Percentiles rank a stretch among this genome's conserved stretches.
These are phyloP conservation scores for Fraxinus angustifolia DNA, from an alignment of 305 asterid genomes.

Conservation along the genomic window DNA sequence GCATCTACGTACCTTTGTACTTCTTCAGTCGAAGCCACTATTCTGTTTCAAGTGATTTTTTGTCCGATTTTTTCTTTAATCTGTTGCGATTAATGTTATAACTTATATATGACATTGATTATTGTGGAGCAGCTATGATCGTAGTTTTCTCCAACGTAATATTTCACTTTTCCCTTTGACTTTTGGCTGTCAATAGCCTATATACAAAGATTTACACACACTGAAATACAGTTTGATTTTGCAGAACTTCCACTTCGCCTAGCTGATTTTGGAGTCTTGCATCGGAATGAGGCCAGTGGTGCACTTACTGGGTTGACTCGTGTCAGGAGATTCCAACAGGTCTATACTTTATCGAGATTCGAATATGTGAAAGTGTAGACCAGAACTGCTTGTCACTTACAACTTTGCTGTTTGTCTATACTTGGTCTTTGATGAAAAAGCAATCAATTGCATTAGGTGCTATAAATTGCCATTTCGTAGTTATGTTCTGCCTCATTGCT, in stretches of 20 bases:
- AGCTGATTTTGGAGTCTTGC: constrained; percentile 95
- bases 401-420: background rate
- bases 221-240: constrained; percentile 21
- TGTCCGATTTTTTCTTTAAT: background rate
- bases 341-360: constrained; percentile 18
- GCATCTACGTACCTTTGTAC: background rate
- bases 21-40: background rate
- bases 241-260: constrained; percentile 94
- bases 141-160: background rate
- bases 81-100: background rate
- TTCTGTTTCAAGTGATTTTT: background rate
- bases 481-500: constrained; percentile 1
- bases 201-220: background rate
- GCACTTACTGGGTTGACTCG: constrained; percentile 98
- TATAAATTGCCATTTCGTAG: background rate
- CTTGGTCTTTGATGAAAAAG: background rate
- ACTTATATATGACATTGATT: background rate
- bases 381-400: constrained; percentile 8
- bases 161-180: background rate
- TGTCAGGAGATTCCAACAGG: constrained; percentile 98
- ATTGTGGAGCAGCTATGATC: background rate
- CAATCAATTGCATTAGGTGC: background rate
- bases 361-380: constrained; percentile 2
- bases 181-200: background rate
- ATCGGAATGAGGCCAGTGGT: constrained; percentile 95